phyloP scores from a whole-genome alignment of 2,329 filamentous ascomycete genomes.

The Fusarium sp. region DNA sequence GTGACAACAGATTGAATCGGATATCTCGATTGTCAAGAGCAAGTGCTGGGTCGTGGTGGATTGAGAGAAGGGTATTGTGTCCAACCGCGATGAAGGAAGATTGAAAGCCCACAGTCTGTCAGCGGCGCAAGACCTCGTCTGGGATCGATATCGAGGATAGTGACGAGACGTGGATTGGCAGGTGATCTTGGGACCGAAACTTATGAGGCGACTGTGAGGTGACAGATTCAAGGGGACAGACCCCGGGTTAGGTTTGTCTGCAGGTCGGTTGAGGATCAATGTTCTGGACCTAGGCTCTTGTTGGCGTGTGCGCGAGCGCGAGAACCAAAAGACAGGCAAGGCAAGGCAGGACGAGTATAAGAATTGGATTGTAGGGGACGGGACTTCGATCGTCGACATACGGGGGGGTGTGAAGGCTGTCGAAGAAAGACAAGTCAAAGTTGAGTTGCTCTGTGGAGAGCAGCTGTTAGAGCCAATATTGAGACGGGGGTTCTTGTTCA shows the following conservation, averaged over 20 bases:
- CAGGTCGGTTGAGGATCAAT: slow-evolving; percentile 37
- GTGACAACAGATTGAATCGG: slow-evolving; percentile 32
- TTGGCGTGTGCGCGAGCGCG: slow-evolving; percentile 33
- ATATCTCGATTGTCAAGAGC: slow-evolving; percentile 46
- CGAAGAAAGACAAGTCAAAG: slow-evolving; percentile 11
- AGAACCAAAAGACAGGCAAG: slow-evolving; percentile 27
- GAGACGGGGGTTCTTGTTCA: slow-evolving; percentile 34
- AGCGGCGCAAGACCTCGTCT: slow-evolving; percentile 37
- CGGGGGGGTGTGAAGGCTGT: slow-evolving; percentile 26
- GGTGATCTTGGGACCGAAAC: slow-evolving; percentile 41
- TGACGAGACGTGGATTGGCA: slow-evolving; percentile 35
- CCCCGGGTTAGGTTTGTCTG: slow-evolving; percentile 35
- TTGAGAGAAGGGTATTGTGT: slow-evolving; percentile 26
- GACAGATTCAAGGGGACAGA: slow-evolving; percentile 35
- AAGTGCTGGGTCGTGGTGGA: slow-evolving; percentile 32
- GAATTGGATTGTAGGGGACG: slow-evolving; percentile 25
- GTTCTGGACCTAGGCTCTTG: slow-evolving; percentile 43
- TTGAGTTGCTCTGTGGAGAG: slow-evolving; percentile 28
- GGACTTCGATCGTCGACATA: slow-evolving; percentile 12
- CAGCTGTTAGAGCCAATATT: slow-evolving; percentile 23
- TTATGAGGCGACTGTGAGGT: slow-evolving; percentile 45
- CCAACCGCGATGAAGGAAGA: slow-evolving; percentile 36
- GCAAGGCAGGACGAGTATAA: slow-evolving; percentile 24
- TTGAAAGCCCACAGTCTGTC: slow-evolving; percentile 29
- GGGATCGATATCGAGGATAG: slow-evolving; percentile 30